Percentiles rank a stretch among this genome's conserved stretches.
phyloP scores from a whole-genome alignment of 75 land plant species.

The Selaginella moellendorffii region DNA sequence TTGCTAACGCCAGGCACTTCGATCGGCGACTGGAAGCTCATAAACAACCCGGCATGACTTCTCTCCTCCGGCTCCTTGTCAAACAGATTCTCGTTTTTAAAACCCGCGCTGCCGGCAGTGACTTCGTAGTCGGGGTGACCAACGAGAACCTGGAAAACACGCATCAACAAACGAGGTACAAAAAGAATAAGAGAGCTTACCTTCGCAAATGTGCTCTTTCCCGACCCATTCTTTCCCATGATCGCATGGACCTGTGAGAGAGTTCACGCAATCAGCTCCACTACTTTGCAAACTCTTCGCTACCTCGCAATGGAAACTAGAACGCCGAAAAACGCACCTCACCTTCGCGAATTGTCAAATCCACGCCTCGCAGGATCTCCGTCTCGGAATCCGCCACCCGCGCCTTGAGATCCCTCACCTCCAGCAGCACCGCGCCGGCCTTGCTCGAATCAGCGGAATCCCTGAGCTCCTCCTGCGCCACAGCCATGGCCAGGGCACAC shows the following conservation, averaged over 20 bases:
- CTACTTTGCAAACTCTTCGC: not conserved
- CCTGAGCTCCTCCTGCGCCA: too few species aligned
- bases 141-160: slow-evolving; percentile 56
- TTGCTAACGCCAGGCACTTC: slow-evolving; percentile 94
- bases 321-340: slow-evolving; percentile 40
- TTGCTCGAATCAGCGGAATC: too few species aligned
- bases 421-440: too few species aligned
- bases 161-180: too few species aligned
- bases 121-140: slow-evolving; percentile 98
- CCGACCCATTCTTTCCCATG: slow-evolving; percentile 99
- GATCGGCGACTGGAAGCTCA: slow-evolving; percentile 93
- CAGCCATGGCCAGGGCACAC: too few species aligned
- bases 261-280: not conserved
- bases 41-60: slow-evolving; percentile 77
- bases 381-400: slow-evolving; percentile 49
- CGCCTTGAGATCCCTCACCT: slow-evolving; percentile 62
- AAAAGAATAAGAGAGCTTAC: too few species aligned
- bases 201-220: slow-evolving; percentile 95
- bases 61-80: slow-evolving; percentile 92
- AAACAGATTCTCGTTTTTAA: slow-evolving; percentile 73
- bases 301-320: not conserved
- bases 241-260: slow-evolving; percentile 67
- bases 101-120: slow-evolving; percentile 63
- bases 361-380: slow-evolving; percentile 66
- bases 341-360: slow-evolving; percentile 61